Base-by-base conservation (phyloP, 208 protist genomes). In the Leishmania tarentolae region DNA sequence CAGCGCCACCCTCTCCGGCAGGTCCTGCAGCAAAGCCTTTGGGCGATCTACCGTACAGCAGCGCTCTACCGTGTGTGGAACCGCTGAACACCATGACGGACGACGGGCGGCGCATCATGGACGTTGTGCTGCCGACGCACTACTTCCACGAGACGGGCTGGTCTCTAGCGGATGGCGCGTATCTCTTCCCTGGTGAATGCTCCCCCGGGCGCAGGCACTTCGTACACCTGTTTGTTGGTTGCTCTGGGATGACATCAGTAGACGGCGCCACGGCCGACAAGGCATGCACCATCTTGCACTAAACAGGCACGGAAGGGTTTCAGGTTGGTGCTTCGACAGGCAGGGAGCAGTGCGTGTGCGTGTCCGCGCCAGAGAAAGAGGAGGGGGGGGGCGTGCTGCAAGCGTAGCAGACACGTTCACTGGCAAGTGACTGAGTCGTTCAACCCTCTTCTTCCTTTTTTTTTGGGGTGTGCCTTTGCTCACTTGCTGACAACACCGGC, bases 61-160 rank as follows among this genome's bases (percentile, higher is more conserved):
- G 82, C 44, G 71, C 75, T 0, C 21, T 85, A 42, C 82, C 82
- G 24, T 82, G 77, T 24, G 72, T 85, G 21, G 82, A 85, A 56
- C 77, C 82, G 7, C 61, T 61, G 53, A 81, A 13, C 61, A 56
- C 35, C 28, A 65, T 82, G 52, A 70, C 77, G 11, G 50, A 69
- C 47, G 65, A 82, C 17, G 52, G 59, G 40, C 74, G 59, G 46
- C 46, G 59, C 72, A 85, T 85, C 44, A 57, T 70, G n/a, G 56
- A 82, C 42, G 75, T 85, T 42, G 6, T 79, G 46, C 50, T 85
- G 52, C 82, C 82, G 3, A 21, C 74, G 50, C 37, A 76, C 47
- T 85, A 81, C 82, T 69, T 85, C 28, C 79, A 85, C 31, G 82
- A 85, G 63, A 78, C 42, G 65, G 73, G 82, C 28, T 85, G 82